Evolutionary conservation across 73 alveolate species (phyloP), one percentile per base, ranked within the genome.

Genomic region (Paramecium primaurelia): DNA sequence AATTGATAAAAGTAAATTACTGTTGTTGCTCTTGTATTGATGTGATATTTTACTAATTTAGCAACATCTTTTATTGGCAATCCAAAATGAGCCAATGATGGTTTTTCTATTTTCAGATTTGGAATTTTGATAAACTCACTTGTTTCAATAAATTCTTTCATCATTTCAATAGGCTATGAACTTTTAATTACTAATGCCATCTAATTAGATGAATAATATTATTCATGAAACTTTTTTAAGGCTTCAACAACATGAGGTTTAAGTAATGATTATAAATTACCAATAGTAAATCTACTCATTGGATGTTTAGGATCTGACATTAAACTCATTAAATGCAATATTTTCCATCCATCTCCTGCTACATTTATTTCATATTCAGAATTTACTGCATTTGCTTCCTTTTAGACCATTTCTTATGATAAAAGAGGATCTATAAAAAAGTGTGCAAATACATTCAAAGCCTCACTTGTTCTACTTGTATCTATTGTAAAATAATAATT

Each of bases 381-480:
- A 40, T 87, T 77, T 10, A 87, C 93, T 42, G 93, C 93, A 38
- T 87, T 34, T n/a, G 86, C 93, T 54, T 87, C 93, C 30, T 77
- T 64, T 32, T 87, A 59, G 9, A 87, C 77, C 80, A 64, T 38
- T 10, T 87, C 93, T 8, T 59, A 45, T 25, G 59, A 42, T 34
- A 87, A 64, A 4, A 87, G 88, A 20, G 93, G 93, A 26, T 87
- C 93, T 10, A 87, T 87, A 26, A 87, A 87, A 60, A 87, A 87
- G 42, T 77, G 64, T 8, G 88, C 86, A 73, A 73, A 87, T 32
- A 87, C 71, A 40, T 87, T 64, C 49, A 87, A 64, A 6, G 86
- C 73, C 3, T 87, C 93, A 32, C 49, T 42, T 38, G 59, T 59
- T 64, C 73, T 87, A 25, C 68, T 60, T 20, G 59, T 51, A 32